Percentiles rank a stretch among this genome's conserved stretches.
Conservation (phyloP, 2,329 filamentous ascomycete species). For the Arthroderma sp. region DNA sequence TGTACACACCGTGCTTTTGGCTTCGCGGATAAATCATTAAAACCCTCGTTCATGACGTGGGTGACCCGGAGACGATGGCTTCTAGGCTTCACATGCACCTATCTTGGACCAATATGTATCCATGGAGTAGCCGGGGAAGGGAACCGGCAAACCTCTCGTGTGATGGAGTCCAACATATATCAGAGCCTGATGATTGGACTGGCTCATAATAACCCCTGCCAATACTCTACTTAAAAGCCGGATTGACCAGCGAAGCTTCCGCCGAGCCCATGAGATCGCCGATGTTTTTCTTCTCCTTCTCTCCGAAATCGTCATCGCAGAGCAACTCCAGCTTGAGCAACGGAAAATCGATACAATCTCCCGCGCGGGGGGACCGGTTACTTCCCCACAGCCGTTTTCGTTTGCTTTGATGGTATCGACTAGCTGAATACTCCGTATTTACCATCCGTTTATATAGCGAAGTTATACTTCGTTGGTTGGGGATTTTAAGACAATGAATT, state of each 20-base stretch:
- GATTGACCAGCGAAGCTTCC: slow-evolving; percentile 1
- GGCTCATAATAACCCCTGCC: not conserved
- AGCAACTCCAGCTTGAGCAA: not conserved
- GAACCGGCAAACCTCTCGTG: not conserved
- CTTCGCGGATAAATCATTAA: not conserved
- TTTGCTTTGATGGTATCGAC: too few species aligned
- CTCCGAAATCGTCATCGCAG: not conserved
- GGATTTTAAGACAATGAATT: not conserved
- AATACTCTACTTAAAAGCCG: not conserved
- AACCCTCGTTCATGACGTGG: not conserved
- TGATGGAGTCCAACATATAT: slow-evolving; percentile 2
- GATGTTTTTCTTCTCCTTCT: not conserved
- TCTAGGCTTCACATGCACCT: not conserved
- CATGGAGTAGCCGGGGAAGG: not conserved
- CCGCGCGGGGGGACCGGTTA: not conserved
- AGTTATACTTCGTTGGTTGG: not conserved
- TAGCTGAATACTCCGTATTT: not conserved
- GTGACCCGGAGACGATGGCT: not conserved
- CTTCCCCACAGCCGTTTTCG: not conserved
- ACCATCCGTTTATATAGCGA: not conserved
- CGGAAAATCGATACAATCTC: not conserved
- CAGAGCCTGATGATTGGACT: not conserved
- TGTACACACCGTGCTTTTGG: not conserved
- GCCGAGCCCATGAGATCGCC: not conserved
- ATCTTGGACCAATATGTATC: not conserved